Conservation (phyloP, 495 filamentous ascomycete genomes). For the Thermothielavioides terrestris region DNA sequence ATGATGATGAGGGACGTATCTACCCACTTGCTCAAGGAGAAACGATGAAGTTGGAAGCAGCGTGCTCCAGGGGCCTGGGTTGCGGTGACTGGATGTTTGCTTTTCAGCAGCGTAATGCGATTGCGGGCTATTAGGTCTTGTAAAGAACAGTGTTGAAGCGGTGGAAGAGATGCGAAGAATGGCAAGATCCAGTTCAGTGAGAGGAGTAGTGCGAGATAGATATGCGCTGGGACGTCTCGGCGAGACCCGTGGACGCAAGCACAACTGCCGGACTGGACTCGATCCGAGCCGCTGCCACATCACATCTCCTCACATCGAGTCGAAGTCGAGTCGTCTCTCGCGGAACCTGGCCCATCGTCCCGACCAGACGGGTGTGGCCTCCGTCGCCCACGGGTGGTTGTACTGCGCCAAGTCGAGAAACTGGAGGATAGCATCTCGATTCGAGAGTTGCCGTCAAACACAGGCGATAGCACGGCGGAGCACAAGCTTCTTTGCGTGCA, state of each 20-base stretch:
- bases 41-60: neutral
- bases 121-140: no score
- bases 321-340: neutral
- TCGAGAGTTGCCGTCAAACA: slow-evolving; percentile 5
- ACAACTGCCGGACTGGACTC: slow-evolving; percentile 1
- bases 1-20: no score
- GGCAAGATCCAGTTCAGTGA: no score
- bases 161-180: no score
- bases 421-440: neutral
- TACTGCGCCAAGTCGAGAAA: neutral
- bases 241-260: neutral
- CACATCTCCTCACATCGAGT: neutral
- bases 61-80: no score
- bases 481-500: slow-evolving; percentile 2
- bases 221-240: neutral
- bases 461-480: neutral
- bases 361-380: slow-evolving; percentile 2
- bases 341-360: slow-evolving; percentile 1
- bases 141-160: no score
- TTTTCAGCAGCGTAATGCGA: no score
- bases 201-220: no score
- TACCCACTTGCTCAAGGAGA: neutral
- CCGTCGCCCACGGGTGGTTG: neutral
- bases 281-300: slow-evolving; percentile 5
- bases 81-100: no score